Base-by-base conservation (phyloP, 1,284 basidiomycete species). In the Moesziomyces antarcticus region DNA sequence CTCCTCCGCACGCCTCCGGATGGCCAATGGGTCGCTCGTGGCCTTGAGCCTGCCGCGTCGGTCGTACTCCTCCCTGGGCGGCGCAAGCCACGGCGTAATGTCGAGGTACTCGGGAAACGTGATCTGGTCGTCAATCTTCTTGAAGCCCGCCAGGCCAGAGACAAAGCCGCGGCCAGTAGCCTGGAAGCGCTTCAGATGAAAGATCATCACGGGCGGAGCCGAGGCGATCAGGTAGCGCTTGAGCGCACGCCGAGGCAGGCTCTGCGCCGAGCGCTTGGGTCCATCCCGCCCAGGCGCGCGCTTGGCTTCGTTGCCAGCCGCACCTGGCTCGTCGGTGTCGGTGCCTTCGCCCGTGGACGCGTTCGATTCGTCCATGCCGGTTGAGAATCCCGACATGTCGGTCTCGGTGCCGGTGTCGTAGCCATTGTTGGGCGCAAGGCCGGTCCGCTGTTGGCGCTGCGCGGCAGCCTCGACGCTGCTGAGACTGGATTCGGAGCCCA, bases 171-270 rank as follows among this genome's bases (percentile, higher is more conserved):
- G 61, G 20, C 86, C 67, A 75, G 85, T 81, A 83, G 69, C 65
- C 84, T 95, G 93, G 86, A 97, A 97, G 35, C 94, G 89, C 86
- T 97, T 97, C 52, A 97, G 88, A 77, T 97, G 94, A 66, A 97
- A 89, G 55, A 96, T 92, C 61, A 97, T 88, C 30, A 97, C 89
- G 0, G 93, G 93, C 0, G 94, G 94, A 1, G 93, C 91, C 1
- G 88, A 89, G 5, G 91, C 89, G 78, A 97, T 92, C 64, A 97
- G 89, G 84, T 96, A 97, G 9, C 94, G 91, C 85, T 97, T 97
- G 86, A 93, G 93, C 16, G 93, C 93, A 8, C 92, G 88, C 2
- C 92, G 89, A 82, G 91, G 87, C 51, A 96, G 87, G 59, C 90
- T 84, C 11, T 83, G 82, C 22, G 73, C 49, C 9, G 78, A 79